Evolutionary conservation across 805 yeast genomes (phyloP).

Genomic region (Myxozyma sirexii): DNA sequence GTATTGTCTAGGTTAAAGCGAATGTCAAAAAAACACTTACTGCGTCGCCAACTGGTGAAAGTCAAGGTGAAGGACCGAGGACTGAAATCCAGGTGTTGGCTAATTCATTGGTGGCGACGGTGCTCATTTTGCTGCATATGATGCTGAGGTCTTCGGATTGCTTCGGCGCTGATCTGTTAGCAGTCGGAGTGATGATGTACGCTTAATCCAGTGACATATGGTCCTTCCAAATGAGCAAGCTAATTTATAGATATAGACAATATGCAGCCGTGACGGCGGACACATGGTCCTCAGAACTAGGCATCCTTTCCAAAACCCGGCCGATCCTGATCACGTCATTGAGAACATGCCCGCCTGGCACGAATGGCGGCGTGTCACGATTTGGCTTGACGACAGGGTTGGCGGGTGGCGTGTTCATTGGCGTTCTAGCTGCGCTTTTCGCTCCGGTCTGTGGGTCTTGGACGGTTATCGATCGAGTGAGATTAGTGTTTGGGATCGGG

Average conservation of each 20-base stretch:
- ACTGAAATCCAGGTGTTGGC: slow-evolving; percentile 49
- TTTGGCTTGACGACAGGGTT: slow-evolving; percentile 46
- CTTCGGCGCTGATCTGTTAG: slow-evolving; percentile 16
- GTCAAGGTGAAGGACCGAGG: slow-evolving; percentile 42
- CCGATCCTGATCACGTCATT: slow-evolving; percentile 50
- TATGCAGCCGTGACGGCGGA: slow-evolving; percentile 52
- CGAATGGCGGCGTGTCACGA: slow-evolving; percentile 51
- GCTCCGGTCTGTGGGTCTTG: slow-evolving; percentile 33
- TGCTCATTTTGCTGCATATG: slow-evolving; percentile 41
- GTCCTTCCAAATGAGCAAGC: too few relatives aligned
- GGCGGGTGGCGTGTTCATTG: slow-evolving; percentile 45
- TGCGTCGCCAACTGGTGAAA: slow-evolving; percentile 33
- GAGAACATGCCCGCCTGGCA: slow-evolving; percentile 50
- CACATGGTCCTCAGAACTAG: slow-evolving; percentile 54
- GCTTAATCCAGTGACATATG: not conserved
- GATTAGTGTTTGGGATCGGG: slow-evolving; percentile 40
- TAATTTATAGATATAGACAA: slow-evolving; percentile 37
- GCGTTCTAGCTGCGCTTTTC: slow-evolving; percentile 40
- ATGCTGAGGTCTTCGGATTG: slow-evolving; percentile 7
- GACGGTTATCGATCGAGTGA: slow-evolving; percentile 23
- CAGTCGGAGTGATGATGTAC: slow-evolving; percentile 40
- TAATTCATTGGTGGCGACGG: slow-evolving; percentile 47
- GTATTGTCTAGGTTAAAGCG: slow-evolving; percentile 40
- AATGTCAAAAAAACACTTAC: slow-evolving; percentile 44
- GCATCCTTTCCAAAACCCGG: slow-evolving; percentile 45